phyloP scores from a whole-genome alignment of 1,284 basidiomycete species.

The Ganoderma sinense region DNA sequence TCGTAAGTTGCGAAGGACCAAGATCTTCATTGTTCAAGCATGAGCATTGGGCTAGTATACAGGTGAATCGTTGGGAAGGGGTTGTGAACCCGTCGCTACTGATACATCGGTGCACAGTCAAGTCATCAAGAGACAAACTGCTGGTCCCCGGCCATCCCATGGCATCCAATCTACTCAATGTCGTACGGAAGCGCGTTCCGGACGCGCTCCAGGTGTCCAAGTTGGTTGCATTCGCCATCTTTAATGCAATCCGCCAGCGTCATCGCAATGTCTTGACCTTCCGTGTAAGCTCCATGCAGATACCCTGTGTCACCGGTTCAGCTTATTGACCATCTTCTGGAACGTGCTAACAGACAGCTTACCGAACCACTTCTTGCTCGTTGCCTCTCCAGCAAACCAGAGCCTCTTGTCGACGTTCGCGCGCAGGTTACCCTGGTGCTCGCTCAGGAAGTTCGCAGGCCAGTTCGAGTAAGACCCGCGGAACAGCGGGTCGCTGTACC shows the following conservation, averaged over 20 bases:
- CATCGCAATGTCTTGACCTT: slow-evolving; percentile 39
- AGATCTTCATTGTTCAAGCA: not conserved
- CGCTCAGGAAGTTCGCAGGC: slow-evolving; percentile 63
- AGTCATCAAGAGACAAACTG: not conserved
- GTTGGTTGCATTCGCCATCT: slow-evolving; percentile 31
- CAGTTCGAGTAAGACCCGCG: slow-evolving; percentile 76
- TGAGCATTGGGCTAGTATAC: not conserved
- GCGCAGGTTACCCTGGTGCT: slow-evolving; percentile 63
- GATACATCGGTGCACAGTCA: not conserved
- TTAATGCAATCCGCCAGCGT: slow-evolving; percentile 37
- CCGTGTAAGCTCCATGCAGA: slow-evolving; percentile 47
- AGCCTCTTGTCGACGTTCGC: slow-evolving; percentile 60
- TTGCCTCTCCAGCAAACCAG: slow-evolving; percentile 74
- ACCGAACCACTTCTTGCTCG: slow-evolving; percentile 66
- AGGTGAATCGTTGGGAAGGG: slow-evolving; percentile 2
- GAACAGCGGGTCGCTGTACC: slow-evolving; percentile 64
- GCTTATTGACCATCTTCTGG: not conserved
- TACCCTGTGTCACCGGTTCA: slow-evolving; percentile 36
- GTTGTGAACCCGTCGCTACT: not conserved
- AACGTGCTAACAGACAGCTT: slow-evolving; percentile 4
- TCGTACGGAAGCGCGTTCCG: slow-evolving; percentile 40
- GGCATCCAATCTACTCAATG: slow-evolving; percentile 6
- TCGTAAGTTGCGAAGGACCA: not conserved
- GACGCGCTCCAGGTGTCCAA: slow-evolving; percentile 39
- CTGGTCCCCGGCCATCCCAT: not conserved